Base-by-base conservation (phyloP, 2,329 filamentous ascomycete genomes). In the Penicillium sp. region DNA sequence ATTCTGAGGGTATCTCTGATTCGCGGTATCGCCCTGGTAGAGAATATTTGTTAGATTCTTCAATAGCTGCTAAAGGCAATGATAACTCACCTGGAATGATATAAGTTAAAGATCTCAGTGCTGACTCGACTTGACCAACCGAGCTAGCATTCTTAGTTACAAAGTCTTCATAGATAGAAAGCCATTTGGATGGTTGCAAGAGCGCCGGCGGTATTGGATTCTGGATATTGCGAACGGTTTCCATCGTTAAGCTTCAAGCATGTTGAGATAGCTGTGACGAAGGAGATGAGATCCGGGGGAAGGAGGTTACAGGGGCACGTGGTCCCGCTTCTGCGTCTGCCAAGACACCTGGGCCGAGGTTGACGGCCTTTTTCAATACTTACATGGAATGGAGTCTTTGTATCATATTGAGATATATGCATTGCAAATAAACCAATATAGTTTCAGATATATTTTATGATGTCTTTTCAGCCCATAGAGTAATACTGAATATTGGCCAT, bases 111-210 rank as follows among this genome's bases (percentile, higher is more conserved):
- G 91, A 96, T 37, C 94, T 86, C 69, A 99, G 78, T 14, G 91
- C 91, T 60, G 90, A 95, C 78, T 99, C 94, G 61, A 99, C 93
- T 78, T 96, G 92, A 47, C 91, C 90, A 50, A 99, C 91, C 57
- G 95, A 91, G 69, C 91, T 88, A 58, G 91, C 87, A 73, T 99
- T 99, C 77, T 93, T 94, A 60, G 90, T 89, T 78, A 99, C 93
- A 77, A 97, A 97, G 62, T 94, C 88, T 55, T 77, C 75, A 50
- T 77, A 77, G 25, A 75, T 57, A 33, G 65, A 67, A 17, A 75
- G 57, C 69, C 74, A 74, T 58, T 74, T 76, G 0, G 70, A 71
- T n/a, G 74, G 73, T 35, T 67, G 65, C 41, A 73, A 60, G 55
- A 75, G 61, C 42, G 57, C 67, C 26, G 65, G 56, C 19, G 69